Evolutionary conservation across 305 asterid species (phyloP), one percentile per base, ranked within the genome.

Genomic region (Fraxinus sp.): DNA sequence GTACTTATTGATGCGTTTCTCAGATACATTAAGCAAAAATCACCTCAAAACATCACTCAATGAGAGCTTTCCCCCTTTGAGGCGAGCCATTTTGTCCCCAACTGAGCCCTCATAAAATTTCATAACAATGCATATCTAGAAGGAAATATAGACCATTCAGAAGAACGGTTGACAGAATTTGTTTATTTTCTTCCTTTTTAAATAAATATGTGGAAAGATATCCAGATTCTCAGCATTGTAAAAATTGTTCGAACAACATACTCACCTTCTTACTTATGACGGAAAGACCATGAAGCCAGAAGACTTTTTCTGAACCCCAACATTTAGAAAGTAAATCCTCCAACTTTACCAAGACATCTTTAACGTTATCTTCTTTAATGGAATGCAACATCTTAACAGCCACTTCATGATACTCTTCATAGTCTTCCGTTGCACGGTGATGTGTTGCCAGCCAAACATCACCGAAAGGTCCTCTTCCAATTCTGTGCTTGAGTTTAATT

Each of bases 391-490:
- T 86, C 79, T 95, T 95, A 52, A 95, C 88, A 84, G 98, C 97
- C 81, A 95, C 97, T 88, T 95, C 98, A 83, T 90, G 95, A 83
- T 88, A 89, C 90, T 90, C 91, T 4, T 91, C 93, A 59, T 89
- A 89, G 78, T 93, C 97, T 30, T 88, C 89, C 4, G 95, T 88
- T 16, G 86, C 64, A 55, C 86, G 91, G 78, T 92, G 93, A 83
- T 83, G 94, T 79, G 97, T 95, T 28, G 97, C 98, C 26, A 95
- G 85, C 99, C 99, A 95, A 83, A 92, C 90, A 75, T 94, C 99
- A 41, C 99, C 99, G 80, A 95, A 91, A 9, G 91, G 87, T 64
- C 99, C 99, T 89, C 95, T 89, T 66, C 98, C 97, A 14, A 95
- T 91, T 78, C 95, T 89, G 83, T 94, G 99, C 85, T 94, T 87